phyloP scores from a whole-genome alignment of 768 basidiomycete species.

The Lepiota venenata region DNA sequence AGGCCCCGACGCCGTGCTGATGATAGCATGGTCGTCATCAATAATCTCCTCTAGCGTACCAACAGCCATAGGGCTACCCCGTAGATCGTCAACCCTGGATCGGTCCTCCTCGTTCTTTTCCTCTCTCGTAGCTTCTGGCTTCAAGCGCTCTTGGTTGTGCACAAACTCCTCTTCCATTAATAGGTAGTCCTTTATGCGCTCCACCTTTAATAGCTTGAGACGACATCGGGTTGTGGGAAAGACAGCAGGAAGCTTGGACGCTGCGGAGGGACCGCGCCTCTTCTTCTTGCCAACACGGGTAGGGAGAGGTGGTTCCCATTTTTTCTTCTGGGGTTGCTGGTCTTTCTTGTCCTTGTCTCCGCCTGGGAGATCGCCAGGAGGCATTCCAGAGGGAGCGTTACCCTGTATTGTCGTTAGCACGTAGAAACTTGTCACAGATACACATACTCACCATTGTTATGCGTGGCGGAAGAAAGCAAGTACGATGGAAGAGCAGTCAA shows the following conservation, averaged over 20 bases:
- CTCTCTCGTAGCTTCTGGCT: slow-evolving; percentile 83
- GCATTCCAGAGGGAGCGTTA: slow-evolving; percentile 65
- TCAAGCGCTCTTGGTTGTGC: slow-evolving; percentile 86
- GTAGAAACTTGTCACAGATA: neutral
- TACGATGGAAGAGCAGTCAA: slow-evolving; percentile 8
- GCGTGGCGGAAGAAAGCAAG: slow-evolving; percentile 7
- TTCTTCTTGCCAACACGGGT: slow-evolving; percentile 98
- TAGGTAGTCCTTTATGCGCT: slow-evolving; percentile 97
- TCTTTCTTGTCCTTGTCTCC: slow-evolving; percentile 40
- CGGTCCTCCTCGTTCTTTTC: slow-evolving; percentile 96
- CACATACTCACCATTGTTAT: slow-evolving; percentile 24
- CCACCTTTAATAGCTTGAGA: slow-evolving; percentile 91
- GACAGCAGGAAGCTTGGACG: slow-evolving; percentile 89
- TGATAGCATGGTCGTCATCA: slow-evolving; percentile 98
- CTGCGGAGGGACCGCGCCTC: slow-evolving; percentile 86
- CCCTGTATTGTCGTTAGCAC: slow-evolving; percentile 42
- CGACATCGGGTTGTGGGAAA: slow-evolving; percentile 95
- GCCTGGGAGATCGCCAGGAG: slow-evolving; percentile 31
- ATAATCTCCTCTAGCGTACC: slow-evolving; percentile 98
- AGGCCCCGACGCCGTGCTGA: slow-evolving; percentile 90
- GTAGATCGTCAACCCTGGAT: slow-evolving; percentile 88
- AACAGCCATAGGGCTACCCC: slow-evolving; percentile 97
- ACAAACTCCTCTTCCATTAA: slow-evolving; percentile 95
- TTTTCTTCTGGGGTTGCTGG: slow-evolving; percentile 70
- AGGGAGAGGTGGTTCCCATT: slow-evolving; percentile 98